Evolutionary conservation across 2,329 filamentous ascomycete genomes (phyloP), one percentile per base, ranked within the genome.

Genomic region (Colletotrichum aenigma): DNA sequence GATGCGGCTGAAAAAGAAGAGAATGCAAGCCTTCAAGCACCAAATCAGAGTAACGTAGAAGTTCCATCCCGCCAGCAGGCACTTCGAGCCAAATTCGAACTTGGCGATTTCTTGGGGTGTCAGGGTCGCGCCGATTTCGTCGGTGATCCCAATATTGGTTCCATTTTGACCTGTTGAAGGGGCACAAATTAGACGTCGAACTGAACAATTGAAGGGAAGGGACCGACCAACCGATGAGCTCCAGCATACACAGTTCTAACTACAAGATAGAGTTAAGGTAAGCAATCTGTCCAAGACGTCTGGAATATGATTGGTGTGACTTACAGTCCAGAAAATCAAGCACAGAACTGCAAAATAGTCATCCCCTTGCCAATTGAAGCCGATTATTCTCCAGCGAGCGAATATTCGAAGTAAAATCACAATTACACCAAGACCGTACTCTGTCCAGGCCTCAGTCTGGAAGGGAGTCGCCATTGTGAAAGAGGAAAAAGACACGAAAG

Each of bases 1-100:
- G 75, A 88, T 81, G 56, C 86, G 82, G 62, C 82, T 80, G 76
- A 85, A 87, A 72, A 87, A 85, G 74, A 83, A 87, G n/a, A 87
- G 77, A 78, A 87, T 85, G 75, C 84, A 85, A 7, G 82, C 84
- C 74, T 88, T 87, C 28, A 88, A 79, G 62, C 81, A 78, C 84
- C 86, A 87, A 21, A 87, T 86, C 18, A 87, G 77, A 6, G 83
- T 83, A 8, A 85, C 81, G 70, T 87, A 87, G 67, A 84, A 82
- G 60, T 82, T 82, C 86, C 86, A 88, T 13, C 84, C 84, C 4
- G 83, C 81, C 55, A 83, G 68, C 26, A 83, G 79, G 66, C 80
- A 82, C 16, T 84, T 84, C 6, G 78, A 85, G 3, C 86, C 86
- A 43, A 82, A 79, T 21, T 80, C 80, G 1, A 82, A 76, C 34